Percentiles rank a stretch among this genome's conserved stretches.
Conservation (phyloP, 129 eudicot species). For the Tagetes erecta region DNA sequence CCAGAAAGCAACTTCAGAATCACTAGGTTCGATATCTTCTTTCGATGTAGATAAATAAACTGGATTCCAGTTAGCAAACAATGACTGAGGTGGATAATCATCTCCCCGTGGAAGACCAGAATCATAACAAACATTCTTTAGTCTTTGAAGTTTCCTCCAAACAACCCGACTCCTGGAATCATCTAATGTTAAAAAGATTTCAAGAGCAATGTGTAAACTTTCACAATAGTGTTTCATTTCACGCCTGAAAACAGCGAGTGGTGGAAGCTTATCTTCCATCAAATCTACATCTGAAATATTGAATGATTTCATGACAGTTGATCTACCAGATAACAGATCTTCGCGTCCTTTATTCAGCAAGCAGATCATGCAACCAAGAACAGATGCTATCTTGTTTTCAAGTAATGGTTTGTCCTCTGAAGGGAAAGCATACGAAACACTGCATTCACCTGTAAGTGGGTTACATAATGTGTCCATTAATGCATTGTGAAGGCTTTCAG, state of each 20-base stretch:
- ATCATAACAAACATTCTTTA: slow-evolving; percentile 85
- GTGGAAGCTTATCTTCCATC: slow-evolving; percentile 83
- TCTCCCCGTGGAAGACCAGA: slow-evolving; percentile 81
- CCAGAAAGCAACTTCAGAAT: slow-evolving; percentile 76
- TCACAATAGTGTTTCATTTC: slow-evolving; percentile 96
- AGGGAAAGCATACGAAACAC: slow-evolving; percentile 80
- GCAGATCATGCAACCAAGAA: slow-evolving; percentile 96
- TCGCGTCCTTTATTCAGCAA: slow-evolving; percentile 87
- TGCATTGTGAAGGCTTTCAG: slow-evolving; percentile 81
- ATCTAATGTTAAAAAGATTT: slow-evolving; percentile 68
- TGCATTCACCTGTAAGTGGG: slow-evolving; percentile 92
- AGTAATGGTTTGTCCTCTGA: slow-evolving; percentile 80
- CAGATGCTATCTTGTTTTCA: slow-evolving; percentile 90
- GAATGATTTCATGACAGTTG: slow-evolving; percentile 56
- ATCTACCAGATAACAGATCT: slow-evolving; percentile 88
- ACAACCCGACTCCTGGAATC: slow-evolving; percentile 62
- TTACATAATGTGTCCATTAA: slow-evolving; percentile 87
- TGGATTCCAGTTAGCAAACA: slow-evolving; percentile 93
- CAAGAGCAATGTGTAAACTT: slow-evolving; percentile 92
- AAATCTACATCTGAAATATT: slow-evolving; percentile 49
- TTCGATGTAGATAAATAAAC: slow-evolving; percentile 68
- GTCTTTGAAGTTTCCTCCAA: slow-evolving; percentile 82
- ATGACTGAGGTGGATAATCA: slow-evolving; percentile 59
- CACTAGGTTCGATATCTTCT: slow-evolving; percentile 49
- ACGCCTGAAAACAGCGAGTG: slow-evolving; percentile 74